Percentiles rank a stretch among this genome's conserved stretches.
These are phyloP conservation scores for Hymenoscyphus scutula DNA, from an alignment of 2,329 filamentous ascomycete genomes.

Conservation along the genomic window DNA sequence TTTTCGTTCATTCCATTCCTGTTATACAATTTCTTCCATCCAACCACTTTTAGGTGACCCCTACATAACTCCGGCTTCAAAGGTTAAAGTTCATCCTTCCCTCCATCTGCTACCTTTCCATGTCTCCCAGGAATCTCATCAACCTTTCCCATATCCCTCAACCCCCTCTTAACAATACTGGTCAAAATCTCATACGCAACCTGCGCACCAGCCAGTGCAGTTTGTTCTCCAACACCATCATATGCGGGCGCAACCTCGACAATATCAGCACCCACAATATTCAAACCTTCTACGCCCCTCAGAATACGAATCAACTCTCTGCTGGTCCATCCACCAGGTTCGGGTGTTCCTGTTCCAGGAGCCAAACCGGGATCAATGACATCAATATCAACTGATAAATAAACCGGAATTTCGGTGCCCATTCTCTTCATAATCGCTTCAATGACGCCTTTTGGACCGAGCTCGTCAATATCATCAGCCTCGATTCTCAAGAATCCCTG, in stretches of 20 bases:
- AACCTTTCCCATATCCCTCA: constrained; percentile 38
- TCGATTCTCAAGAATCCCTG: constrained; percentile 79
- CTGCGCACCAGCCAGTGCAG: constrained; percentile 79
- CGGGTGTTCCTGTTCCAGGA: constrained; percentile 82
- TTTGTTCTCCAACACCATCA: constrained; percentile 76
- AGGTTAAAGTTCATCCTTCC: constrained; percentile 30
- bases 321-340: constrained; percentile 89
- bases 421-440: constrained; percentile 68
- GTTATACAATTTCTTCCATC: too few species aligned
- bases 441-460: constrained; percentile 70
- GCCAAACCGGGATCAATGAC: constrained; percentile 69
- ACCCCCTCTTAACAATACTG: constrained; percentile 63
- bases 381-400: constrained; percentile 79
- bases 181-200: constrained; percentile 84
- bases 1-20: too few species aligned
- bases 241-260: constrained; percentile 88
- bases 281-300: constrained; percentile 76
- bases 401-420: constrained; percentile 74
- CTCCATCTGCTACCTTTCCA: constrained; percentile 20
- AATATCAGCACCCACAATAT: constrained; percentile 84
- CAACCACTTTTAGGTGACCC: too few species aligned
- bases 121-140: constrained; percentile 24
- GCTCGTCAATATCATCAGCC: constrained; percentile 84
- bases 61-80: too few species aligned
- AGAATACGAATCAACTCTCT: constrained; percentile 82